Conservation (phyloP, 1,284 basidiomycete species). For the Baeospora myosura region DNA sequence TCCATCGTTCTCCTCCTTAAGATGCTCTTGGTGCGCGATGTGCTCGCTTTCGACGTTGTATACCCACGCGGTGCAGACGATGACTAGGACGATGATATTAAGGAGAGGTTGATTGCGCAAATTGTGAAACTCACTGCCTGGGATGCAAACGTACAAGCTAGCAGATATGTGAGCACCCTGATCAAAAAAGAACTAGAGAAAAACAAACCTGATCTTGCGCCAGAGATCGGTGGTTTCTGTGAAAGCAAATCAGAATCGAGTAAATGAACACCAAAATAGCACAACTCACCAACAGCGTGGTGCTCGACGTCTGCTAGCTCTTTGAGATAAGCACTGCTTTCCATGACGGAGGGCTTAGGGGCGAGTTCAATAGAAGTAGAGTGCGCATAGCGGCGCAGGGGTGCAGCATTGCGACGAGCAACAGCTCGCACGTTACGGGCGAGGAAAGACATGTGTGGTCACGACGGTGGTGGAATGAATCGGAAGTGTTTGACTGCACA, state of each 20-base stretch:
- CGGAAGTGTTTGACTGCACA: neutral
- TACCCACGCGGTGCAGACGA: slow-evolving; percentile 61
- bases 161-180: slow-evolving; percentile 5
- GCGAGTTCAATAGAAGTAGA: neutral
- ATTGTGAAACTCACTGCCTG: slow-evolving; percentile 60
- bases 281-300: slow-evolving; percentile 59
- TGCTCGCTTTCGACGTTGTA: slow-evolving; percentile 74
- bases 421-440: slow-evolving; percentile 40
- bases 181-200: neutral
- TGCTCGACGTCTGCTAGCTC: slow-evolving; percentile 53
- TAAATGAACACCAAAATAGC: slow-evolving; percentile 9
- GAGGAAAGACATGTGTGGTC: slow-evolving; percentile 46
- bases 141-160: slow-evolving; percentile 72
- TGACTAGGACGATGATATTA: slow-evolving; percentile 35
- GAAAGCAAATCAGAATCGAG: slow-evolving; percentile 2
- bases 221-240: slow-evolving; percentile 72
- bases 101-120: slow-evolving; percentile 1
- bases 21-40: slow-evolving; percentile 61
- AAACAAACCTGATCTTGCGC: slow-evolving; percentile 73
- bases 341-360: slow-evolving; percentile 31
- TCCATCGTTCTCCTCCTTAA: slow-evolving; percentile 71
- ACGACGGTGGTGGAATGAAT: slow-evolving; percentile 10
- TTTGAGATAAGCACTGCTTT: slow-evolving; percentile 38
- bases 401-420: slow-evolving; percentile 27
- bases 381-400: slow-evolving; percentile 29